Percentiles rank a stretch among this genome's conserved stretches.
Conservation (phyloP, 345 rosid genomes). For the Diplotaxis tenuifolia region DNA sequence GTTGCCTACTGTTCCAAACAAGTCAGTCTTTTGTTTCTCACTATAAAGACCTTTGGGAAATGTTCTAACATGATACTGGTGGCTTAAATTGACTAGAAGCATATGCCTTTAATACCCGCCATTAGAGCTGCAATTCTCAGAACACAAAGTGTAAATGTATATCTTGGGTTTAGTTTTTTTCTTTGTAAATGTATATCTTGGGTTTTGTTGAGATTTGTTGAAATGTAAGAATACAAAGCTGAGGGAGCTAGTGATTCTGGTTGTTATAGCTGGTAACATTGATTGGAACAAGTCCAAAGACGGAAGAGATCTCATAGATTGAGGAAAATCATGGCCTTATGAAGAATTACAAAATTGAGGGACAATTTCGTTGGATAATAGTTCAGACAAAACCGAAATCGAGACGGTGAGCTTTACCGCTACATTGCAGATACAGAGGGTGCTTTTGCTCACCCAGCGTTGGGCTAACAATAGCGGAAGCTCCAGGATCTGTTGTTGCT, state of each 20-base stretch:
- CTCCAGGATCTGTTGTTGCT: slow-evolving; percentile 13
- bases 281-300: slow-evolving; percentile 78
- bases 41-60: no score
- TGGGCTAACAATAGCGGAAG: slow-evolving; percentile 93
- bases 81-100: no score
- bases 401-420: slow-evolving; percentile 95
- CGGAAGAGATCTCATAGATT: slow-evolving; percentile 84
- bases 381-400: slow-evolving; percentile 89
- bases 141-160: slow-evolving; percentile 68
- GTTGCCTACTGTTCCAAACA: no score
- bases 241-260: no score
- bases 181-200: no score
- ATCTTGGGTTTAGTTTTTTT: slow-evolving; percentile 62
- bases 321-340: slow-evolving; percentile 80
- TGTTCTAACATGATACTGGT: no score
- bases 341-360: slow-evolving; percentile 60
- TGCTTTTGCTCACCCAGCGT: slow-evolving; percentile 97
- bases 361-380: slow-evolving; percentile 87
- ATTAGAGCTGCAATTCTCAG: no score
- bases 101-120: no score
- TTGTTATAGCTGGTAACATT: slow-evolving; percentile 78
- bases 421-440: slow-evolving; percentile 84
- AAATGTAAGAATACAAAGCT: no score
- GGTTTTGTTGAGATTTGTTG: slow-evolving; percentile 51
- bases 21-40: no score